Conservation (phyloP, 2,329 filamentous ascomycete species). For the Fusarium pseudonygamai region DNA sequence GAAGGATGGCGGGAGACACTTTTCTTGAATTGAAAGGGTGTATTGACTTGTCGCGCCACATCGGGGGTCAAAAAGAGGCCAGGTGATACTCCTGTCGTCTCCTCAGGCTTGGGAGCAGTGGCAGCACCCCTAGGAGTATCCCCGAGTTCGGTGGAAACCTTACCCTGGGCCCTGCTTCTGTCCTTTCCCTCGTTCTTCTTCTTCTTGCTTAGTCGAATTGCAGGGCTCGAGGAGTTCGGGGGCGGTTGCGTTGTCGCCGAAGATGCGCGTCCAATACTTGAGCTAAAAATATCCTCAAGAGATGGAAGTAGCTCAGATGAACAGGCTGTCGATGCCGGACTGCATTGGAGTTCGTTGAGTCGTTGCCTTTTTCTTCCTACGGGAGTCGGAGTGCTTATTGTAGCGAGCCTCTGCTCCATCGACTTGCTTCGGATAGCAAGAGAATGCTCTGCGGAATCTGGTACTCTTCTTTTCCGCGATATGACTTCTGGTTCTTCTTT, state of each 20-base stretch:
- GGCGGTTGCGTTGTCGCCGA: fast-evolving
- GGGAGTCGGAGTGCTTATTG: fast-evolving
- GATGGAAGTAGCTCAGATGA: neutral
- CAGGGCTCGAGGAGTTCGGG: fast-evolving
- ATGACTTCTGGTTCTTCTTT: fast-evolving
- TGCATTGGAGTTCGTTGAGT: fast-evolving
- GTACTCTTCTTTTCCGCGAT: fast-evolving
- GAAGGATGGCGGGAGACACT: fast-evolving
- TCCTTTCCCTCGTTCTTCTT: fast-evolving
- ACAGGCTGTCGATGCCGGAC: neutral
- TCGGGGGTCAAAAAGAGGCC: neutral
- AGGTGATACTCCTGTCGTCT: neutral
- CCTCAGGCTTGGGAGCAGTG: fast-evolving
- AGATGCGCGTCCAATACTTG: fast-evolving
- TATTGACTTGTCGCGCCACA: fast-evolving
- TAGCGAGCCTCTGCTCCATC: fast-evolving
- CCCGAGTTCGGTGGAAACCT: fast-evolving
- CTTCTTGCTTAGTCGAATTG: fast-evolving
- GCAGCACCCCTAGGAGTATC: fast-evolving
- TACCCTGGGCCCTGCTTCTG: neutral
- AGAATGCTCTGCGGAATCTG: fast-evolving
- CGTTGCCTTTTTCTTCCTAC: fast-evolving
- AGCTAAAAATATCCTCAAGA: neutral
- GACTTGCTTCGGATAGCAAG: neutral
- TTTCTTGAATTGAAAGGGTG: neutral